Evolutionary conservation across 306 rosid genomes (phyloP), one percentile per base, ranked within the genome.

Genomic region (Vicia sativa): DNA sequence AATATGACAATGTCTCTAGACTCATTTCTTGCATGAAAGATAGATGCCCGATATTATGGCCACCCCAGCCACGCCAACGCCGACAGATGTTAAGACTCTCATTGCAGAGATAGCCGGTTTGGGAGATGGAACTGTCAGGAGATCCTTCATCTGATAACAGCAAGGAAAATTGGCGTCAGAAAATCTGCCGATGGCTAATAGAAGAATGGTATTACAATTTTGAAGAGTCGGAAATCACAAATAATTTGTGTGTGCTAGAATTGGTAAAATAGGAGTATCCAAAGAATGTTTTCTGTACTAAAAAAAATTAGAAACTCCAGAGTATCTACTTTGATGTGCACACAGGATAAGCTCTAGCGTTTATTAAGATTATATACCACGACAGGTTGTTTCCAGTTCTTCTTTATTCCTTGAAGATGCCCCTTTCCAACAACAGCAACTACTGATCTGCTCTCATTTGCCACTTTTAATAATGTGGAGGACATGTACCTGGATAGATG

Each of bases 371-470:
- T 65, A 38, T 45, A 60, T 35, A 90, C 97, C 95, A 65, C 66
- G 48, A 93, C 74, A 79, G 97, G 97, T 78, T 93, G 95, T 86
- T 76, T 68, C 99, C 96, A 88, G 13, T 93, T 79, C 77, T 87
- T 88, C 75, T 78, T 83, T 62, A 93, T 90, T 85, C 99, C 99
- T 82, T 71, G 88, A 23, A 93, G 82, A 81, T 93, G 99, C 18
- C 95, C 99, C 79, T 88, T 90, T 41, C 99, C 97, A 63, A 93
- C 97, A 72, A 88, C 97, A 9, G 96, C 99, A 41, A 90, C 99
- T 43, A 90, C 95, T 25, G 88, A 86, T 25, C 70, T 73, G 59
- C 78, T 78, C 79, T 85, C 86, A 18, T 81, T 77, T 7, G 97
- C 99, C 65, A 88, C 76, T 81, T 70, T 78, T 15, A 88, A 81